Conservation (phyloP, 768 basidiomycete genomes). For the Hericium erinaceus region DNA sequence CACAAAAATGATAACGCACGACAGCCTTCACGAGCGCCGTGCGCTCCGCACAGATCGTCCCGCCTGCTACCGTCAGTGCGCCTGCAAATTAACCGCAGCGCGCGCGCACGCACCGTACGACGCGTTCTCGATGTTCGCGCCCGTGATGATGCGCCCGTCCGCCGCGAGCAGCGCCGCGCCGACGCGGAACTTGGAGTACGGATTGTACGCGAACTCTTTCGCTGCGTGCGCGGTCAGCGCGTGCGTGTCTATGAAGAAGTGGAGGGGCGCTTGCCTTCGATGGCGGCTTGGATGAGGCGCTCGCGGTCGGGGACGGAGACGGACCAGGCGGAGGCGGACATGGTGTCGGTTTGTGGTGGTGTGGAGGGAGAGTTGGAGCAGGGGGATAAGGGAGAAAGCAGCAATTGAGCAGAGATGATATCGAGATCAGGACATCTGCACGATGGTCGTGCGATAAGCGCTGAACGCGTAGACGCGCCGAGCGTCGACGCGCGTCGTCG, state of each 20-base stretch:
- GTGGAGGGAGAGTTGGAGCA: too few species aligned
- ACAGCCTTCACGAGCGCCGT: slow-evolving; percentile 94
- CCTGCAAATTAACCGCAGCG: neutral
- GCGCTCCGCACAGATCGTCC: slow-evolving; percentile 87
- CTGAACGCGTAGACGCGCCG: too few species aligned
- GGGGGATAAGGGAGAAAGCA: too few species aligned
- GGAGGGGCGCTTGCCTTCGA: slow-evolving; percentile 34
- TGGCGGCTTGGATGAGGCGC: slow-evolving; percentile 44
- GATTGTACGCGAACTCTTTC: slow-evolving; percentile 64
- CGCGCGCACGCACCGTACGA: slow-evolving; percentile 56
- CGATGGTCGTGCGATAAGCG: too few species aligned
- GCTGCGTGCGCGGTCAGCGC: slow-evolving; percentile 28
- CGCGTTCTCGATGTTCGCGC: slow-evolving; percentile 92
- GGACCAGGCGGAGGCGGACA: slow-evolving; percentile 2
- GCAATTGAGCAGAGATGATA: too few species aligned
- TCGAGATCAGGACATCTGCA: too few species aligned
- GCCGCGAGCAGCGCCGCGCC: slow-evolving; percentile 75
- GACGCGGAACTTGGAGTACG: slow-evolving; percentile 88
- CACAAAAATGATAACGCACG: slow-evolving; percentile 35
- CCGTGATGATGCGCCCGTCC: slow-evolving; percentile 67
- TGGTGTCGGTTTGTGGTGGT: too few species aligned
- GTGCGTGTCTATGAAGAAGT: neutral
- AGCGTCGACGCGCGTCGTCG: too few species aligned
- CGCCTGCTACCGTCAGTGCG: slow-evolving; percentile 39
- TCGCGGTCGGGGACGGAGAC: slow-evolving; percentile 36